These are phyloP conservation scores for Bacterosira constricta DNA, from an alignment of 108 stramenopile genomes.

Conservation along the genomic window DNA sequence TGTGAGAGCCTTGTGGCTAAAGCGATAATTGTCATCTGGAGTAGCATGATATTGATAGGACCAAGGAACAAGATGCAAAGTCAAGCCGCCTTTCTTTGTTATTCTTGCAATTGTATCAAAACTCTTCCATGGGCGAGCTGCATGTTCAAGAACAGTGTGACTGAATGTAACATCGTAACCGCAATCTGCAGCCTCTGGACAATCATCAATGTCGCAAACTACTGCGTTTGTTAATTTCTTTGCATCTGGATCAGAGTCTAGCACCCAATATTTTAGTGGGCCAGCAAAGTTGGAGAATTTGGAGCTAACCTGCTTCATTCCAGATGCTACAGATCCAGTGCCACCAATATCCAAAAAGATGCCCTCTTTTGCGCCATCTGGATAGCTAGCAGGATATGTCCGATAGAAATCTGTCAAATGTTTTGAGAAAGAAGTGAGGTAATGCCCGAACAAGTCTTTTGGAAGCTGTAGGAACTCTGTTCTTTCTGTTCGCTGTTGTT, in stretches of 20 bases:
- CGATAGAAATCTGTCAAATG: conserved; percentile 49
- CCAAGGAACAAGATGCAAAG: conserved; percentile 54
- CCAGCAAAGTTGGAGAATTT: conserved; percentile 58
- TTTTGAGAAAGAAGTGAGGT: conserved; percentile 45
- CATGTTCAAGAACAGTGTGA: conserved; percentile 58
- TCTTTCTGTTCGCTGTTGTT: conserved; percentile 36
- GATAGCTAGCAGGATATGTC: conserved; percentile 21
- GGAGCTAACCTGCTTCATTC: conserved; percentile 55
- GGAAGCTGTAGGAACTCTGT: conserved; percentile 34
- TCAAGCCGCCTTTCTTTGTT: conserved; percentile 55
- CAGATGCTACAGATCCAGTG: conserved; percentile 46
- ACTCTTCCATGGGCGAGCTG: conserved; percentile 43
- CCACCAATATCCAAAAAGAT: conserved; percentile 59
- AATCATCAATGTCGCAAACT: conserved; percentile 56
- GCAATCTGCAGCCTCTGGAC: conserved; percentile 45
- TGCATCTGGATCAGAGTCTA: conserved; percentile 55
- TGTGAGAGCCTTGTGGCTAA: conserved; percentile 52
- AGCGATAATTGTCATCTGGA: conserved; percentile 58
- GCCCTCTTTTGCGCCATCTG: conserved; percentile 22
- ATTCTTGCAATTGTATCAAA: conserved; percentile 56
- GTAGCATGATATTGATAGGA: conserved; percentile 63
- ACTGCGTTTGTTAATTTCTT: conserved; percentile 40
- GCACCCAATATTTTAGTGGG: conserved; percentile 52
- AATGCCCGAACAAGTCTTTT: conserved; percentile 47
- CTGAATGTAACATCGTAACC: conserved; percentile 59